Conservation (phyloP, 257 asterid genomes). For the Fraxinus cuspidata region DNA sequence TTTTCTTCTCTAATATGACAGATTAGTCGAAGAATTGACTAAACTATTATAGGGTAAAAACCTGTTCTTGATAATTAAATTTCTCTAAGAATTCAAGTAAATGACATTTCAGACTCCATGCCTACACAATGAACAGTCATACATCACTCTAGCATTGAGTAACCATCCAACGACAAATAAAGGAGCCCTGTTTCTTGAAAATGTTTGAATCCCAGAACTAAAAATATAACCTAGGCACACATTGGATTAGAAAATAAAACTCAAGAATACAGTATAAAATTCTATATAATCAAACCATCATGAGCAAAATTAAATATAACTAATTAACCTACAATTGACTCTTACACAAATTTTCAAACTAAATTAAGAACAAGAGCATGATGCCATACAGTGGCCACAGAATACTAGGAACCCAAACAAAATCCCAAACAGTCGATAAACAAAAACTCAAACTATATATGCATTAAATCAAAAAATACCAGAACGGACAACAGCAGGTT, state of each 20-base stretch:
- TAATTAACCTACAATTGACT: neutral
- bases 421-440: no score
- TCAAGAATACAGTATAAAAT: neutral
- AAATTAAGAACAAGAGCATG: conserved; percentile 5
- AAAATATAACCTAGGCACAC: neutral
- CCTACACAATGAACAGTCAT: conserved; percentile 23
- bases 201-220: neutral
- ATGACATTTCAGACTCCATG: conserved; percentile 19
- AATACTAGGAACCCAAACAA: no score
- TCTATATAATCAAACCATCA: neutral
- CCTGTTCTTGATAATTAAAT: neutral
- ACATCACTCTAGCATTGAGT: conserved; percentile 9
- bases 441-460: no score
- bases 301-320: neutral
- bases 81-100: neutral
- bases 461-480: conserved; percentile 34
- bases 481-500: conserved; percentile 27
- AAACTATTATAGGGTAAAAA: neutral
- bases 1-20: neutral
- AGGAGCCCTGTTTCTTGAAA: conserved; percentile 13
- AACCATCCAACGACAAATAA: neutral
- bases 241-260: neutral
- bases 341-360: neutral
- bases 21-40: neutral
- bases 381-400: neutral